Evolutionary conservation across 768 basidiomycete species (phyloP).

Genomic region (Lactarius akahatsu): DNA sequence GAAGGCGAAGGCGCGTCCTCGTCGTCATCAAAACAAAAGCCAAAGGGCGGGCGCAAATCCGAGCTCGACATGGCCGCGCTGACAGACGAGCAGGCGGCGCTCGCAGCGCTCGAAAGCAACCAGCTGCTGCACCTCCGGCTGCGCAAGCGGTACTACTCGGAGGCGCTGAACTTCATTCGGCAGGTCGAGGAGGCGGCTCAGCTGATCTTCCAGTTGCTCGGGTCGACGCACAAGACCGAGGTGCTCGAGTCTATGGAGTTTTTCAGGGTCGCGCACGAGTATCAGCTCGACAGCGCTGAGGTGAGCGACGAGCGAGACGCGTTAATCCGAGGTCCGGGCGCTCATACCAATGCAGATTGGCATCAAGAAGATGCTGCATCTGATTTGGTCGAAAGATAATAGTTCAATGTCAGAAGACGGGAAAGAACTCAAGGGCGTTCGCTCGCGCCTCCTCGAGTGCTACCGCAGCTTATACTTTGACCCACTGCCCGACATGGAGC

Average conservation of each 20-base stretch:
- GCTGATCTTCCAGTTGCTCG: constrained; percentile 71
- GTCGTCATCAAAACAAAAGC: constrained; percentile 20
- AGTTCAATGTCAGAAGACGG: constrained; percentile 70
- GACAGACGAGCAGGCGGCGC: constrained; percentile 65
- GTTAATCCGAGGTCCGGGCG: too few species aligned
- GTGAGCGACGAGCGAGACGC: constrained; percentile 39
- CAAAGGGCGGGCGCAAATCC: constrained; percentile 57
- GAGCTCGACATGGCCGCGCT: constrained; percentile 69
- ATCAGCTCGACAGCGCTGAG: constrained; percentile 75
- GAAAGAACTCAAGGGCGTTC: constrained; percentile 82
- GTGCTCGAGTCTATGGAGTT: constrained; percentile 87
- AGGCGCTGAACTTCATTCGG: constrained; percentile 81
- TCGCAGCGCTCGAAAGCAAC: constrained; percentile 66
- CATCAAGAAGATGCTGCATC: constrained; percentile 93
- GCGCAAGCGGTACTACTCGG: constrained; percentile 82
- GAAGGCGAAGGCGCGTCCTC: constrained; percentile 18
- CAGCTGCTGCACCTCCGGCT: constrained; percentile 66
- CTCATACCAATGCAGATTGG: constrained; percentile 53
- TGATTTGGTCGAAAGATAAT: constrained; percentile 97
- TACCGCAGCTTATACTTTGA: constrained; percentile 91
- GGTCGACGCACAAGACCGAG: constrained; percentile 82
- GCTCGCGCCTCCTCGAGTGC: constrained; percentile 83
- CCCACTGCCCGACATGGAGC: constrained; percentile 63
- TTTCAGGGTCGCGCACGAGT: constrained; percentile 79
- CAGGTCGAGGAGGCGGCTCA: constrained; percentile 68